Conservation (phyloP, 345 rosid species). For the Aethionema arabicum region DNA sequence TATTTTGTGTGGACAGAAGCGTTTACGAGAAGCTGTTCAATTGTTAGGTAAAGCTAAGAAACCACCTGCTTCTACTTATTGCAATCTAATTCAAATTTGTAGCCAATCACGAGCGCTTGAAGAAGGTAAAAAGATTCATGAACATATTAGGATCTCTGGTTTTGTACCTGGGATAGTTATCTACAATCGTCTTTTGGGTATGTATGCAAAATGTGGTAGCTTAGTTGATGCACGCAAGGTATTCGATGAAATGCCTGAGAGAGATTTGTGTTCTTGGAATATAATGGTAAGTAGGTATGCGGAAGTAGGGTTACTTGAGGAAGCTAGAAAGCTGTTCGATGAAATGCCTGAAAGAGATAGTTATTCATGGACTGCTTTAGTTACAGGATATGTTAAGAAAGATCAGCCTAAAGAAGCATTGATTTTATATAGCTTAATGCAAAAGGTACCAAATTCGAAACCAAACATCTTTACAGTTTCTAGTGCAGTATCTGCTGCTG, state of each 20-base stretch:
- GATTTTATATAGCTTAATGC: slow-evolving; percentile 53
- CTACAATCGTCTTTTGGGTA: slow-evolving; percentile 58
- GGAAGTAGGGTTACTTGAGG: slow-evolving; percentile 47
- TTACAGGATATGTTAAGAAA: slow-evolving; percentile 65
- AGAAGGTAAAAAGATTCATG: slow-evolving; percentile 55
- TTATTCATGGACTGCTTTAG: slow-evolving; percentile 90
- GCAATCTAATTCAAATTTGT: slow-evolving; percentile 60
- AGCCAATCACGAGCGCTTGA: slow-evolving; percentile 47
- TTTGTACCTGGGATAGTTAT: slow-evolving; percentile 64
- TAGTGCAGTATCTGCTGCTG: slow-evolving; percentile 71
- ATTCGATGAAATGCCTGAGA: slow-evolving; percentile 60
- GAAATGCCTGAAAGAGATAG: slow-evolving; percentile 79
- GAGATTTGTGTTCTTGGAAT: slow-evolving; percentile 84
- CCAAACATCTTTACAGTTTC: slow-evolving; percentile 65
- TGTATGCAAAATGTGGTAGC: slow-evolving; percentile 68
- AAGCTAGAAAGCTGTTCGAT: slow-evolving; percentile 69
- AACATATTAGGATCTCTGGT: slow-evolving; percentile 55
- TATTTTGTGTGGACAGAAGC: slow-evolving; percentile 53
- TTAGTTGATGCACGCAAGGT: slow-evolving; percentile 53
- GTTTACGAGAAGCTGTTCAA: slow-evolving; percentile 54
- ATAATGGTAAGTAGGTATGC: slow-evolving; percentile 64
- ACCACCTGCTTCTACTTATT: slow-evolving; percentile 68
- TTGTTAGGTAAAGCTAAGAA: slow-evolving; percentile 47
- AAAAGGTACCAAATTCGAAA: slow-evolving; percentile 32
- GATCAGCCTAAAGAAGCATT: slow-evolving; percentile 58